Evolutionary conservation across 2,329 filamentous ascomycete species (phyloP).

Genomic region (Neodidymelliopsis sp.): DNA sequence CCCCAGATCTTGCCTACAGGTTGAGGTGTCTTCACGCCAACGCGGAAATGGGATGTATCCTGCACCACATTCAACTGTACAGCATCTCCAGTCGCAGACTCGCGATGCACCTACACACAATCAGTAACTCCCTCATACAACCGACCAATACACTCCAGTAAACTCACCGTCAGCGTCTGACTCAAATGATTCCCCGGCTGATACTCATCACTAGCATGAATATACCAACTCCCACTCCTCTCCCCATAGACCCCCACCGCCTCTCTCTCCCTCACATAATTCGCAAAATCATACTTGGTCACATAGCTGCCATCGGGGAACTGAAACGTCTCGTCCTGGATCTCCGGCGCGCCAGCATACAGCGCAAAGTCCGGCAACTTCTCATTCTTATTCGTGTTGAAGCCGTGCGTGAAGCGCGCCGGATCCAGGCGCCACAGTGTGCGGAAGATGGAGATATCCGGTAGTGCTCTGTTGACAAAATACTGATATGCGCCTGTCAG

Average conservation of each 20-base stretch:
- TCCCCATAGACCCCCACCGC: slow-evolving; percentile 58
- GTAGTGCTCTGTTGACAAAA: slow-evolving; percentile 57
- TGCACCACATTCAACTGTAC: slow-evolving; percentile 60
- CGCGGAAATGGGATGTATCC: slow-evolving; percentile 48
- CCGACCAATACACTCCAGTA: too few relatives aligned
- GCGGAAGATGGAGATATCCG: slow-evolving; percentile 55
- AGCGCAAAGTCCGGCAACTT: slow-evolving; percentile 51
- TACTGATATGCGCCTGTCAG: slow-evolving; percentile 60
- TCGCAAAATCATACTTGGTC: slow-evolving; percentile 57
- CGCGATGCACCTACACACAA: slow-evolving; percentile 57
- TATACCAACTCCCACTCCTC: slow-evolving; percentile 56
- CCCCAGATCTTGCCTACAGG: slow-evolving; percentile 41
- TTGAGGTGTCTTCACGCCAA: slow-evolving; percentile 21
- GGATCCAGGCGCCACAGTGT: slow-evolving; percentile 58
- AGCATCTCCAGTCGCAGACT: slow-evolving; percentile 55
- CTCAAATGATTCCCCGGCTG: slow-evolving; percentile 58
- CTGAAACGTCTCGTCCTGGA: slow-evolving; percentile 60
- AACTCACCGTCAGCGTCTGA: slow-evolving; percentile 52
- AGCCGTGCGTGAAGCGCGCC: slow-evolving; percentile 53
- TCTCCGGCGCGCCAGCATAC: slow-evolving; percentile 51
- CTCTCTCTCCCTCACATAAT: slow-evolving; percentile 47
- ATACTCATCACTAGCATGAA: slow-evolving; percentile 41
- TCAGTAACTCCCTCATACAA: too few relatives aligned
- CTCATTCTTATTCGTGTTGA: slow-evolving; percentile 54
- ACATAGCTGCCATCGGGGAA: slow-evolving; percentile 54